A percentile compares a stretch with the other conserved stretches of the same genome.
Conservation (phyloP, 2,329 filamentous ascomycete genomes). For the Macrophomina phaseolina region DNA sequence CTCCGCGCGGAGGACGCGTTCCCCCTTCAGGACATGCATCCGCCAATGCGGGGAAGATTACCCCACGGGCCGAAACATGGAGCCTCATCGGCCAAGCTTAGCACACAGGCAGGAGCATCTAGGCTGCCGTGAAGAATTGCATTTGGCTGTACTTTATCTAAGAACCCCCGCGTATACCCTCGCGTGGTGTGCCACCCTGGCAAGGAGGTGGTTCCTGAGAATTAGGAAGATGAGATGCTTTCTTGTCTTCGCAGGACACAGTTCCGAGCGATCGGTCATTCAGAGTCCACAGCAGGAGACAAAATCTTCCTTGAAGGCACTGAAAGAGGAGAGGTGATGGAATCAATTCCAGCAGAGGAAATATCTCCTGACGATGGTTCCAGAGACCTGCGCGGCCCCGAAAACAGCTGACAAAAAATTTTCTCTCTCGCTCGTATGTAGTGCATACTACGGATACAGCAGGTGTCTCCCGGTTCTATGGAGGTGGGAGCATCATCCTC, state of each 20-base stretch:
- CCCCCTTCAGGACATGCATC: background rate
- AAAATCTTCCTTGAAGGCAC: background rate
- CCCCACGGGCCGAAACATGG: conserved; percentile 7
- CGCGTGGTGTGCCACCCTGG: background rate
- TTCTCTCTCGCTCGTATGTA: conserved; percentile 3
- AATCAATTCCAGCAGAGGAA: conserved; percentile 3
- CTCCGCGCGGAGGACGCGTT: conserved; percentile 10
- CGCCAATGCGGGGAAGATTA: conserved; percentile 8
- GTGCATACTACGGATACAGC: conserved; percentile 13
- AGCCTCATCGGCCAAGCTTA: background rate
- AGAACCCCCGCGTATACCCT: too few relatives aligned
- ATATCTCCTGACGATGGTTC: conserved; percentile 15
- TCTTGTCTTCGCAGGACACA: background rate
- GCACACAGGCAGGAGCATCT: too few relatives aligned
- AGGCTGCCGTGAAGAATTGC: too few relatives aligned
- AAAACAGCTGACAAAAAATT: conserved; percentile 9
- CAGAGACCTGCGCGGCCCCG: conserved; percentile 19
- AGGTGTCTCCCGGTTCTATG: conserved; percentile 3
- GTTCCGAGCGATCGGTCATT: background rate
- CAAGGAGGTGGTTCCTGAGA: background rate
- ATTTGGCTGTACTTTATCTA: too few relatives aligned
- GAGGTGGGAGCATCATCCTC: conserved; percentile 16
- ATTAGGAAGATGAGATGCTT: background rate
- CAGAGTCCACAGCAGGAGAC: background rate
- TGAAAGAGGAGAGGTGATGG: background rate